phyloP scores from a whole-genome alignment of 1,284 basidiomycete genomes.

The Puccinia polysora region DNA sequence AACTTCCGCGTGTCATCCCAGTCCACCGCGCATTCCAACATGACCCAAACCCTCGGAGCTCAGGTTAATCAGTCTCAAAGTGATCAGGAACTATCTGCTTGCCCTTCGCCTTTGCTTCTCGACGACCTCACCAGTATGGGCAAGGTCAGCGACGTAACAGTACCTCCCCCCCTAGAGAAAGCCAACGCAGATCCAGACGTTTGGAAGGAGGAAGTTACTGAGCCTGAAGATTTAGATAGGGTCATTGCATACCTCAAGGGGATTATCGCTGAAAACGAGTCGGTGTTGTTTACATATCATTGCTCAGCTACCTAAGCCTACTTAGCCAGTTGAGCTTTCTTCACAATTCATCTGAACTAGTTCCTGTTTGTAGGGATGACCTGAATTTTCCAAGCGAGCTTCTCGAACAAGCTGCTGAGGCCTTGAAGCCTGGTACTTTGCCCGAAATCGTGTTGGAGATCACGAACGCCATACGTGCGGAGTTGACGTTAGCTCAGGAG shows the following conservation, averaged over 20 bases:
- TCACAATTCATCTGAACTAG: neutral
- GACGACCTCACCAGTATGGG: neutral
- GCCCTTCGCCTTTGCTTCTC: neutral
- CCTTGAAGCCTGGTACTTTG: conserved; percentile 20
- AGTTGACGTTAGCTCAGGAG: conserved; percentile 47
- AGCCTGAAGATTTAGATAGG: conserved; percentile 28
- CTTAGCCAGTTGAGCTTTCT: no score
- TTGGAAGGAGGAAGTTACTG: conserved; percentile 32
- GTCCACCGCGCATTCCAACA: no score
- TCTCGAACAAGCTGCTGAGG: conserved; percentile 15
- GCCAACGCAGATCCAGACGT: neutral
- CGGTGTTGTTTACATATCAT: no score
- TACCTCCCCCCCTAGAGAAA: neutral
- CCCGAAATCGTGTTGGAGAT: conserved; percentile 21
- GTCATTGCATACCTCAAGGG: conserved; percentile 28
- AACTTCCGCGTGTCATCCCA: no score
- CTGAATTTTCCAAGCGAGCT: conserved; percentile 31
- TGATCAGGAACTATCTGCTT: neutral
- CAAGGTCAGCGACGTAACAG: neutral
- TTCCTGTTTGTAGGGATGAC: conserved; percentile 11
- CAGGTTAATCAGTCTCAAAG: no score
- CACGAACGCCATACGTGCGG: conserved; percentile 17
- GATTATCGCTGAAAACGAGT: conserved; percentile 33
- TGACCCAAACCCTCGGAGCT: no score
- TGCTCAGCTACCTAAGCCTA: no score